phyloP scores from a whole-genome alignment of 2,329 filamentous ascomycete species.

The Orbilia blumenaviensis region DNA sequence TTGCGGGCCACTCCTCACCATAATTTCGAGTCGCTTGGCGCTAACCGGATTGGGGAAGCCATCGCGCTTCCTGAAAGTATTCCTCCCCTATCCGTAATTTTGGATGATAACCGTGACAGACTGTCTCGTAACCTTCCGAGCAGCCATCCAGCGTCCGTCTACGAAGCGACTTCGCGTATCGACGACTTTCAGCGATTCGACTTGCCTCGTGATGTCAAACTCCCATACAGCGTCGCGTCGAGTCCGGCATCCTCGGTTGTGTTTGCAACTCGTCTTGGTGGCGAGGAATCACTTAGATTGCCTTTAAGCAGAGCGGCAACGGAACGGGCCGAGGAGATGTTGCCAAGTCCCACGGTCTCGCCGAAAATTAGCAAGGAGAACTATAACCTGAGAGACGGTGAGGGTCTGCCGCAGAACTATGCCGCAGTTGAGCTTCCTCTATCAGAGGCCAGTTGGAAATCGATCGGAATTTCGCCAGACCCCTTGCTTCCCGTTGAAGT shows the following conservation, averaged over 20 bases:
- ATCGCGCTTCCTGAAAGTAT: conserved; percentile 38
- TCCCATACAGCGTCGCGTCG: conserved; percentile 32
- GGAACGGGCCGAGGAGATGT: conserved; percentile 3
- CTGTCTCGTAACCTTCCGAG: conserved; percentile 8
- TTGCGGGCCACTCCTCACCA: background rate
- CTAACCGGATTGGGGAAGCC: conserved; percentile 21
- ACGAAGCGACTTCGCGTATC: conserved; percentile 3
- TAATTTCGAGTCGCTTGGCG: conserved; percentile 37
- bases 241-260: conserved; percentile 18
- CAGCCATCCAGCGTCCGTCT: conserved; percentile 24
- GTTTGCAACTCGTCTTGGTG: conserved; percentile 6
- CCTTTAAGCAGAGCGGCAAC: conserved; percentile 31
- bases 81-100: conserved; percentile 15
- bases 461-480: background rate
- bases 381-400: background rate
- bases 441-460: background rate
- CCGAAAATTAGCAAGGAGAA: background rate
- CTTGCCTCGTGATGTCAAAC: conserved; percentile 6
- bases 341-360: background rate
- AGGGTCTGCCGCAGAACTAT: background rate
- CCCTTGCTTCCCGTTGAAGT: background rate
- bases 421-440: background rate
- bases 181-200: background rate
- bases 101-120: background rate
- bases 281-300: conserved; percentile 5